Conservation (phyloP, 2,329 filamentous ascomycete species). For the Ploettnerulaceae sp. region DNA sequence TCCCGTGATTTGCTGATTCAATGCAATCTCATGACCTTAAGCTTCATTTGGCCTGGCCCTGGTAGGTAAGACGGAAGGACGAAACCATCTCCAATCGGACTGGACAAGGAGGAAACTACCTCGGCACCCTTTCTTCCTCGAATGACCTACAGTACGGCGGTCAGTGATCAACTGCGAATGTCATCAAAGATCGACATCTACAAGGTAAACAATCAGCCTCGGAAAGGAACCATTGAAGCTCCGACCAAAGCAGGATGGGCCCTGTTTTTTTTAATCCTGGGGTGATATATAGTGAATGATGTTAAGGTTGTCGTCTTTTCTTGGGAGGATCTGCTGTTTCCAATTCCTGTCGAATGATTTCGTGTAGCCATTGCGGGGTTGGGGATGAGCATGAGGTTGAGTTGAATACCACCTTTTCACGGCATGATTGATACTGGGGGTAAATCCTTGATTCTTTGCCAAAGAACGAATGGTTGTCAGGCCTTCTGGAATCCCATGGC, state of each 20-base stretch:
- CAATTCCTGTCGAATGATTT: background rate
- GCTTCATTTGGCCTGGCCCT: no score
- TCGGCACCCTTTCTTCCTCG: no score
- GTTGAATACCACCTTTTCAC: slow-evolving; percentile 5
- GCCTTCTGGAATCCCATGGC: background rate
- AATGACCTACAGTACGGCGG: no score
- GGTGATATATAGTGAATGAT: background rate
- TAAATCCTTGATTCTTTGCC: slow-evolving; percentile 12
- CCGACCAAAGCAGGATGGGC: background rate
- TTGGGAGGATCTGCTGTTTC: slow-evolving; percentile 6
- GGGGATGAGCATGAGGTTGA: no score
- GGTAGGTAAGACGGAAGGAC: no score
- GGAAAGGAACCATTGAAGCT: slow-evolving; percentile 3
- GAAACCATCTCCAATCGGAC: no score
- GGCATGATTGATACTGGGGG: slow-evolving; percentile 10
- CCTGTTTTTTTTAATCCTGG: background rate
- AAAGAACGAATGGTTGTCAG: slow-evolving; percentile 3
- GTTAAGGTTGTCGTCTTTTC: slow-evolving; percentile 1
- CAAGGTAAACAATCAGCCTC: slow-evolving; percentile 5
- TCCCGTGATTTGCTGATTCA: no score
- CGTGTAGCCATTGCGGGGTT: slow-evolving; percentile 12
- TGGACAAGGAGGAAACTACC: no score
- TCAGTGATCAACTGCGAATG: slow-evolving; percentile 4
- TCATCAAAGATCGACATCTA: slow-evolving; percentile 11
- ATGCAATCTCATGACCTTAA: no score